Conservation (phyloP, 1,284 basidiomycete species). For the Hortiboletus rubellus region DNA sequence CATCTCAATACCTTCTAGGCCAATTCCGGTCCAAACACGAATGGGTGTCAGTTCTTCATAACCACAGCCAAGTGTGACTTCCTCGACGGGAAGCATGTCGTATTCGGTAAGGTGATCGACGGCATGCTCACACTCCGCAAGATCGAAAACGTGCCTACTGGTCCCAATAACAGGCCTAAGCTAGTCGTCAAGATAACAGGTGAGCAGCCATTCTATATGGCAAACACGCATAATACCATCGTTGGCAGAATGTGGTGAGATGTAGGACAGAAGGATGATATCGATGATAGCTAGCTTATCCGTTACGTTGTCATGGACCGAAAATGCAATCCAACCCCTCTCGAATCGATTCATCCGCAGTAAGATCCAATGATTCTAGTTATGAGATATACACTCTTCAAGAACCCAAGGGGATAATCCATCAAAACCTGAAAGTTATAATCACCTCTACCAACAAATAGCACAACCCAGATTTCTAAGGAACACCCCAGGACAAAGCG, state of each 20-base stretch:
- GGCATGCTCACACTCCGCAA: conserved; percentile 90
- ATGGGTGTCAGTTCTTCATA: conserved; percentile 98
- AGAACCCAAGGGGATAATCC: background rate
- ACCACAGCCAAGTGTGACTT: conserved; percentile 94
- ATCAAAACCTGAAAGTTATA: background rate
- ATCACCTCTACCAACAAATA: background rate
- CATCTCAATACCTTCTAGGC: conserved; percentile 52
- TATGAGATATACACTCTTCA: background rate
- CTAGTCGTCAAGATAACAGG: conserved; percentile 83
- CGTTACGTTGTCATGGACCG: background rate
- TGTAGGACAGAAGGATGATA: conserved; percentile 18
- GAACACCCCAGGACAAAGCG: background rate
- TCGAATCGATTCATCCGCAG: background rate
- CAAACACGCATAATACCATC: background rate
- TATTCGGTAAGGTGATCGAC: conserved; percentile 89
- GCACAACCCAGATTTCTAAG: background rate
- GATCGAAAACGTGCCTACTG: conserved; percentile 93
- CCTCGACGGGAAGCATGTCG: conserved; percentile 91
- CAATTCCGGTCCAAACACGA: conserved; percentile 90
- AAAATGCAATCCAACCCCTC: background rate
- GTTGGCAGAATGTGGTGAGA: conserved; percentile 34
- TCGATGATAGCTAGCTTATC: background rate
- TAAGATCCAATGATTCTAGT: background rate
- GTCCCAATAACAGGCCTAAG: conserved; percentile 83
- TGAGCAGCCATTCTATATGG: conserved; percentile 36